These are phyloP conservation scores for Exophiala oligosperma DNA, from an alignment of 2,329 filamentous ascomycete genomes.

Conservation along the genomic window DNA sequence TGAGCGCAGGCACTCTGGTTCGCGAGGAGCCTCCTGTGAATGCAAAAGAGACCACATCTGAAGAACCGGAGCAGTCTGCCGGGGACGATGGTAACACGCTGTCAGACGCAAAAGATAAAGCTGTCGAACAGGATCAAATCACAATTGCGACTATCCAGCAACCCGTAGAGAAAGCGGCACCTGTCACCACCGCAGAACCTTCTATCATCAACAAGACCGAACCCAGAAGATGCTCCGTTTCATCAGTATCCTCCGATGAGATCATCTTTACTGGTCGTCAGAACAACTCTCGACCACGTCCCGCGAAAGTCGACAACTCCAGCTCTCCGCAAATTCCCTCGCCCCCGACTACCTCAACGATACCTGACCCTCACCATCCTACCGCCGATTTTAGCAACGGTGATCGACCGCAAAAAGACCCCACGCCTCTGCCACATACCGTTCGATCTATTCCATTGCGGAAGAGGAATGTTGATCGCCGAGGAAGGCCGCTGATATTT, in stretches of 20 bases:
- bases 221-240: slow-evolving; percentile 14
- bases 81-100: neutral
- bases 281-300: slow-evolving; percentile 2
- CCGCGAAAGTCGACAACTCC: neutral
- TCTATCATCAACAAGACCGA: neutral
- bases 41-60: slow-evolving; percentile 1
- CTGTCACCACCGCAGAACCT: neutral
- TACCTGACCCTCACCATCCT: neutral
- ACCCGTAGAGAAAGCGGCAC: neutral
- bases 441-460: slow-evolving; percentile 4
- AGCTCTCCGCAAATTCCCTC: neutral
- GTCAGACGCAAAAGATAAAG: neutral
- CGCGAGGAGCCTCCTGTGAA: slow-evolving; percentile 32
- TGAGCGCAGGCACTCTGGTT: slow-evolving; percentile 57
- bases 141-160: neutral
- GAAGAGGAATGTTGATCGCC: slow-evolving; percentile 2
- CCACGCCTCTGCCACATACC: neutral
- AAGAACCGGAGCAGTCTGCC: neutral
- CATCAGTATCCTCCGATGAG: slow-evolving; percentile 26
- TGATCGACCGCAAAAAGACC: neutral
- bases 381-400: neutral
- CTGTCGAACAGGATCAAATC: neutral
- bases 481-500: neutral
- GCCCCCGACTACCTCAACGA: neutral
- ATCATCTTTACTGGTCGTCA: slow-evolving; percentile 24